Base-by-base conservation (phyloP, 805 yeast species). In the Spathaspora girioi region DNA sequence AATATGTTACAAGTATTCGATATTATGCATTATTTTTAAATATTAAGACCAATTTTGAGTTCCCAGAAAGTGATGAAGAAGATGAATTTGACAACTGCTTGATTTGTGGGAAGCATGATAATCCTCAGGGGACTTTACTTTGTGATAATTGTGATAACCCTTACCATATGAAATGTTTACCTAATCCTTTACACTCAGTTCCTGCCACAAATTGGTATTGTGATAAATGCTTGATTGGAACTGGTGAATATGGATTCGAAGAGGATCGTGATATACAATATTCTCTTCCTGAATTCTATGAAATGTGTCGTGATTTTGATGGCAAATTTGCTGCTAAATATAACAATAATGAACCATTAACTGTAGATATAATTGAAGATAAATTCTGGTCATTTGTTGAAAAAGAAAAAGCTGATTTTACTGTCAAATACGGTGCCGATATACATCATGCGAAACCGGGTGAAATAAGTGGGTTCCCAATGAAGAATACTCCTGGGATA, bases 181-280 rank as follows among this genome's bases (percentile, higher is more conserved):
- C 67, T 12, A 86, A 86, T 2, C 83, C 83, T 1, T 57, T 86
- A 20, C 61, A 66, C 0, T 59, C 60, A 2, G 69, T 84, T 1
- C 91, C 92, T 0, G 62, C 72, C 23, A 80, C 80, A 10, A 78
- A 75, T 15, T 92, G 97, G 96, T 85, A 78, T 61, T 92, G 98
- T 65, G 86, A 86, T 47, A 79, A 79, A 51, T 92, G 98, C 66
- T 71, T 92, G n/a, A 75, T 87, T 12, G 97, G 96, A 0, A 86
- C 89, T 41, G 93, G 94, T 1, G 91, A 84, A 56, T 92, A 89
- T 61, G 96, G 96, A 0, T 92, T 93, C 65, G 92, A 87, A 56
- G 94, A 87, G 56, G 67, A 67, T 32, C 73, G 76, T 1, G 79
- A 83, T 1, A 63, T 72, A 17, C 69, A 72, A 43, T 85, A 86